Percentiles rank a stretch among this genome's conserved stretches.
These are phyloP conservation scores for Talaromyces sp. DNA, from an alignment of 2,329 filamentous ascomycete genomes.

Conservation along the genomic window DNA sequence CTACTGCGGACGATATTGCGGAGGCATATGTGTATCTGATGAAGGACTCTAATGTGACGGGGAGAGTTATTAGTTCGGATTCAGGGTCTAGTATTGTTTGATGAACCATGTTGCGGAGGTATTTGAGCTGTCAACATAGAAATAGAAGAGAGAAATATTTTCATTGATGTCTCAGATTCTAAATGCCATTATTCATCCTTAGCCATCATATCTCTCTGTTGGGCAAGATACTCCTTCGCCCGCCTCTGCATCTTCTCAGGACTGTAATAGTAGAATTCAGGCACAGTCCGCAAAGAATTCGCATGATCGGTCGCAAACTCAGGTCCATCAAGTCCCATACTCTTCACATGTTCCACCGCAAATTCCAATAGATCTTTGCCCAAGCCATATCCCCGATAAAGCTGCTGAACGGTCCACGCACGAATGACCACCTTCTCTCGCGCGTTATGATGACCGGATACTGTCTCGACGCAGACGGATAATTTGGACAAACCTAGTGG, in stretches of 20 bases:
- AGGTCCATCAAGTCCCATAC: constrained; percentile 67
- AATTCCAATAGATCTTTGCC: constrained; percentile 73
- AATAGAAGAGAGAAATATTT: no score
- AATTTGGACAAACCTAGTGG: not conserved
- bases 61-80: no score
- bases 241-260: constrained; percentile 3
- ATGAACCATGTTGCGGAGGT: not conserved
- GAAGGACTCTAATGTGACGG: not conserved
- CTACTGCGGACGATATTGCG: not conserved
- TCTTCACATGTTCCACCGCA: constrained; percentile 68
- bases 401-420: constrained; percentile 76
- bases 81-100: no score
- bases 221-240: no score
- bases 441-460: not conserved
- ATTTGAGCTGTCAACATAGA: no score
- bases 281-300: constrained; percentile 68
- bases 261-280: constrained; percentile 35
- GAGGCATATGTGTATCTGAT: constrained; percentile 4
- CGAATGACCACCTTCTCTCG: constrained; percentile 58
- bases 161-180: no score
- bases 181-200: not conserved
- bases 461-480: not conserved
- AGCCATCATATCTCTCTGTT: not conserved
- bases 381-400: constrained; percentile 71
- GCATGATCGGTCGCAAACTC: constrained; percentile 78